phyloP scores from a whole-genome alignment of 2,329 filamentous ascomycete species.

The Neonectria coccinea region DNA sequence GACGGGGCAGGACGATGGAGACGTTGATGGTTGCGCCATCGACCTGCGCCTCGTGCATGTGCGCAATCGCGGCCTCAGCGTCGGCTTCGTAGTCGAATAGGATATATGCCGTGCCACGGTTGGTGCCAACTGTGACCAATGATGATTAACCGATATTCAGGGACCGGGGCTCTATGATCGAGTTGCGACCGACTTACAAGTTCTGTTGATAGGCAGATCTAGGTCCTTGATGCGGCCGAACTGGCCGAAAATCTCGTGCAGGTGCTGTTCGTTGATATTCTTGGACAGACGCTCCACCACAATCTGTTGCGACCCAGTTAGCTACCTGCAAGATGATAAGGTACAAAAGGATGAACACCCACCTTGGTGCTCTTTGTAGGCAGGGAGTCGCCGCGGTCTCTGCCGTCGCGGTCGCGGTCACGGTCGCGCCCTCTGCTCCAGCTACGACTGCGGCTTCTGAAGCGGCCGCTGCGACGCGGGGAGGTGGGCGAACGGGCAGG shows the following conservation, averaged over 20 bases:
- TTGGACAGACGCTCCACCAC: constrained; percentile 96
- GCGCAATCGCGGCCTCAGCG: constrained; percentile 88
- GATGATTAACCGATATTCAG: constrained; percentile 31
- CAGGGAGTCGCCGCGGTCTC: constrained; percentile 55
- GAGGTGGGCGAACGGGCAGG: constrained; percentile 49
- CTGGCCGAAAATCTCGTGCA: constrained; percentile 90
- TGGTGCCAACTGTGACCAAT: constrained; percentile 75
- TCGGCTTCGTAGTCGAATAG: constrained; percentile 81
- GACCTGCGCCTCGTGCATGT: constrained; percentile 98
- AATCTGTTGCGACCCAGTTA: constrained; percentile 68
- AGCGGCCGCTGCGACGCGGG: constrained; percentile 50
- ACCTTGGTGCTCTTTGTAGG: constrained; percentile 65
- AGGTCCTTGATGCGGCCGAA: constrained; percentile 90
- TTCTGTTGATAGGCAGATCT: constrained; percentile 88
- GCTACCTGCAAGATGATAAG: not conserved
- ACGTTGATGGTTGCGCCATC: constrained; percentile 87
- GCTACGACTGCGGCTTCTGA: constrained; percentile 46
- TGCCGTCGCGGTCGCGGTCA: constrained; percentile 47
- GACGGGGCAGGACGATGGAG: constrained; percentile 86
- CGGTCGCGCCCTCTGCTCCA: constrained; percentile 49
- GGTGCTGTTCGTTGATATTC: constrained; percentile 89
- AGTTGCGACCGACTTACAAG: constrained; percentile 68
- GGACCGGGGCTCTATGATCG: constrained; percentile 17
- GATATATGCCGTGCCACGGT: constrained; percentile 94
- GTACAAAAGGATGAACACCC: constrained; percentile 27